Conservation (phyloP, 306 rosid species). For the Astragalus glycyphyllos region DNA sequence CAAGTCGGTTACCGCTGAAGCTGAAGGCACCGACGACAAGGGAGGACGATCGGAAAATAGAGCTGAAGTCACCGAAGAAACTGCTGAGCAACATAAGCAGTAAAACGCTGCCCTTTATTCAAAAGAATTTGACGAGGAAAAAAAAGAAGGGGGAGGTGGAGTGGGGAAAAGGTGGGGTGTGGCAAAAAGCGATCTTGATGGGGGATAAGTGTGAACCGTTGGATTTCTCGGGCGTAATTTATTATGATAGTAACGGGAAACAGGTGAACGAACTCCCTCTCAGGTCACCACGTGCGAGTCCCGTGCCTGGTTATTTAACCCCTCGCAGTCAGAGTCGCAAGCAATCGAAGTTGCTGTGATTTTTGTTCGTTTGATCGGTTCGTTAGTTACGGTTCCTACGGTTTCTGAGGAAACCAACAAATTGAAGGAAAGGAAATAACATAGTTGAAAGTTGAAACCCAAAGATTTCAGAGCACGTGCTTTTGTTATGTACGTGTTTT, state of each 20-base stretch:
- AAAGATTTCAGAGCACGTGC: not conserved
- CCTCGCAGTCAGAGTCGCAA: not conserved
- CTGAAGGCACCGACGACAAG: conserved; percentile 37
- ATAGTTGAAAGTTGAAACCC: no score
- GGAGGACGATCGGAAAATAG: conserved; percentile 13
- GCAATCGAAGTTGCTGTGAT: conserved; percentile 2
- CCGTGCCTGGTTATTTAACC: conserved; percentile 53
- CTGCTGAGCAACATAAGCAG: conserved; percentile 56
- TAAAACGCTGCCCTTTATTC: conserved; percentile 51
- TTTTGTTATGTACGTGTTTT: not conserved
- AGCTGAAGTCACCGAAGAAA: conserved; percentile 50
- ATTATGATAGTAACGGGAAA: conserved; percentile 65
- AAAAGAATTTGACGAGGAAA: conserved; percentile 19
- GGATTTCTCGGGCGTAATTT: conserved; percentile 78
- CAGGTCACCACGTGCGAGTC: conserved; percentile 75
- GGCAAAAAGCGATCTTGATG: conserved; percentile 84
- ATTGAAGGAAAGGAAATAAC: no score
- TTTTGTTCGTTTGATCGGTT: not conserved
- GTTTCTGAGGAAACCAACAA: no score
- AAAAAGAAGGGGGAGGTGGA: conserved; percentile 12
- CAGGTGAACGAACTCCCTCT: conserved; percentile 56
- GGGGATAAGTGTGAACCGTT: conserved; percentile 90
- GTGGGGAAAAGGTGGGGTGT: conserved; percentile 79
- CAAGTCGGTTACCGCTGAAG: conserved; percentile 53
- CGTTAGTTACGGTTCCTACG: no score